These are phyloP conservation scores for Chlamydomonas applanata DNA, from an alignment of 139 green algal species.

Conservation along the genomic window DNA sequence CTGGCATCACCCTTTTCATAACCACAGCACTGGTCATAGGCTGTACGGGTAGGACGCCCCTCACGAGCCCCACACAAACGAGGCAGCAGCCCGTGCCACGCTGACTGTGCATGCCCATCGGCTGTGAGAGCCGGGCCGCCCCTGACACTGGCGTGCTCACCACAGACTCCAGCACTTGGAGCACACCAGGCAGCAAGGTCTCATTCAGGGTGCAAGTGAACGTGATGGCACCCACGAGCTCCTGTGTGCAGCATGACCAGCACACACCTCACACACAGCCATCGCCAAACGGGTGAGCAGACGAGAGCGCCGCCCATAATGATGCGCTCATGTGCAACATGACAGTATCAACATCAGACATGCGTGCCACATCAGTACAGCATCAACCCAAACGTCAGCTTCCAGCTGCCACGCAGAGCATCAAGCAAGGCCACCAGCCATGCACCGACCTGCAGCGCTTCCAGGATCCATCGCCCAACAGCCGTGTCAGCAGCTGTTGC, in stretches of 20 bases:
- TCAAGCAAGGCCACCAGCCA: background rate
- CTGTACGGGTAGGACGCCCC: background rate
- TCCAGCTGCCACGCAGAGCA: background rate
- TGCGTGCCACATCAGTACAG: background rate
- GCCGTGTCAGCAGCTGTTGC: background rate
- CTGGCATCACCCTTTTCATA: constrained; percentile 1
- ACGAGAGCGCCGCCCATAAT: too few relatives aligned
- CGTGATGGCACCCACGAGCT: constrained; percentile 17
- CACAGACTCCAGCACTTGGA: constrained; percentile 11
- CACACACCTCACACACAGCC: too few relatives aligned
- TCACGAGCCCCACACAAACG: background rate
- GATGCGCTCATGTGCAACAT: background rate
- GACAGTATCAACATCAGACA: too few relatives aligned
- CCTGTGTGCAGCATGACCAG: too few relatives aligned
- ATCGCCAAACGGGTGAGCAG: too few relatives aligned
- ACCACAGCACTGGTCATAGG: background rate
- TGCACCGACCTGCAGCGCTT: background rate
- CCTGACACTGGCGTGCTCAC: background rate
- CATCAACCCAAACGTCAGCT: too few relatives aligned
- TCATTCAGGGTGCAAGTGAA: constrained; percentile 1
- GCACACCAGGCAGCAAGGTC: constrained; percentile 3
- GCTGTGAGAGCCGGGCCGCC: too few relatives aligned
- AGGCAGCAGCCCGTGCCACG: background rate
- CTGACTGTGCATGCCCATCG: too few relatives aligned
- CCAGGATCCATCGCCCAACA: background rate